Base-by-base conservation (phyloP, 2,329 filamentous ascomycete genomes). In the Trichoderma pleuroti region DNA sequence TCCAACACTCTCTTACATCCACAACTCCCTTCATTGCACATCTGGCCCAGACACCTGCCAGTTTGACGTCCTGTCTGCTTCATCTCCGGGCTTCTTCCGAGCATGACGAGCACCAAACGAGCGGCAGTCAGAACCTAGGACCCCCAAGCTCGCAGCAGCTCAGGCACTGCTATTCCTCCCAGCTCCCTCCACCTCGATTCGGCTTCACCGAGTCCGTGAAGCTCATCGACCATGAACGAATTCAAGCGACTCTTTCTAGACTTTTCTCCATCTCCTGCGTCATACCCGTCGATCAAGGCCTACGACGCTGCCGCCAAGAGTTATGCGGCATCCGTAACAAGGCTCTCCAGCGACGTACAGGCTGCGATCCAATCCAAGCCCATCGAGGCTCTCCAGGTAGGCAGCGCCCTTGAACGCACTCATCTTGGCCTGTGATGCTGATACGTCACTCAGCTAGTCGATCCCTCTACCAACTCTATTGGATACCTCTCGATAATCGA, bases 401-500 rank as follows among this genome's bases (percentile, higher is more conserved):
- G n/a, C 30, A 18, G 8, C 12, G n/a, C 21, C 16, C 10, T 4
- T 52, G 24, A 21, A 30, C 4, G 11, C 12, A 26, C 9, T 8
- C 16, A 14, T 14, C 18, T 9, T 39, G 2, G 2, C n/a, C 24
- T 30, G 8, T 9, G 3, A 12, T 42, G 26, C 28, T 65, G 39
- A 68, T 18, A 12, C 30, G n/a, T 6, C 10, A 14, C 32, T 4
- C 39, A 88, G 84, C 76, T 80, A 14, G 76, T 88, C 30, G 77
- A 88, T 72, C 85, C 86, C 1, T 77, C 81, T 9, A 69, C 80
- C 57, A 81, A 89, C 74, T 85, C 87, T 9, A 82, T 87, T 68
- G 86, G 86, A 28, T 86, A 84, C 75, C 81, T 88, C 36, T 76
- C 80, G 65, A 73, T 89, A 52, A 79, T 89, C 66, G 81, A 85